Base-by-base conservation (phyloP, 495 filamentous ascomycete species). In the Podospora pseudoanserina region DNA sequence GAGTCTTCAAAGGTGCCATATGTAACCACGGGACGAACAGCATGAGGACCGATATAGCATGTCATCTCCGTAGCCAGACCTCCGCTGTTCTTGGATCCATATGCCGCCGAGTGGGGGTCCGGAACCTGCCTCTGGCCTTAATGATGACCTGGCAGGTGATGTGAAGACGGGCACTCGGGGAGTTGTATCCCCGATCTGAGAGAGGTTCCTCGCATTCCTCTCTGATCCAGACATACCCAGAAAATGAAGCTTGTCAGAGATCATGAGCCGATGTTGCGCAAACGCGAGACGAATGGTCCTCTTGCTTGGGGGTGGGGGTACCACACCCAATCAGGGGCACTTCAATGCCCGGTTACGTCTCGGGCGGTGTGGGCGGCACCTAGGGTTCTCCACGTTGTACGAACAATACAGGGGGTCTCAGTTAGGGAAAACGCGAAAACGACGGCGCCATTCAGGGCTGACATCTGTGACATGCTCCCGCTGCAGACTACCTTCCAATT, bases 391-490 rank as follows among this genome's bases (percentile, higher is more conserved):
- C 56, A 59, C 19, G 56, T 32, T 30, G 28, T 28, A n/a, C 18
- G 28, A 9, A 63, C n/a, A 28, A 23, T 26, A 23, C 32, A 23
- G 39, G 44, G 49, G 53, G 49, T 56, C 49, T 65, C 64, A 57
- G 49, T 56, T 27, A 26, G 49, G 27, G 26, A 30, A 57, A 26
- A 56, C 39, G 19, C 39, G 23, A 56, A 54, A 65, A 65, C 23
- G 63, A 54, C 63, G 44, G 44, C 34, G 44, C 20, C 63, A 56
- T 65, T 30, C 49, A 65, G 54, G 49, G 64, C 64, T 65, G 64
- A 57, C 64, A 28, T 56, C 64, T 57, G 49, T 23, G 54, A 65
- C 64, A 56, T 65, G 11, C 19, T 34, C 26, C 27, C 27, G 26
- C 27, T 28, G 23, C 26, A 0, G 18, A 54, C 34, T 61, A 18